These are phyloP conservation scores for Diospyros lotus DNA, from an alignment of 148 eudicot species.

Conservation along the genomic window DNA sequence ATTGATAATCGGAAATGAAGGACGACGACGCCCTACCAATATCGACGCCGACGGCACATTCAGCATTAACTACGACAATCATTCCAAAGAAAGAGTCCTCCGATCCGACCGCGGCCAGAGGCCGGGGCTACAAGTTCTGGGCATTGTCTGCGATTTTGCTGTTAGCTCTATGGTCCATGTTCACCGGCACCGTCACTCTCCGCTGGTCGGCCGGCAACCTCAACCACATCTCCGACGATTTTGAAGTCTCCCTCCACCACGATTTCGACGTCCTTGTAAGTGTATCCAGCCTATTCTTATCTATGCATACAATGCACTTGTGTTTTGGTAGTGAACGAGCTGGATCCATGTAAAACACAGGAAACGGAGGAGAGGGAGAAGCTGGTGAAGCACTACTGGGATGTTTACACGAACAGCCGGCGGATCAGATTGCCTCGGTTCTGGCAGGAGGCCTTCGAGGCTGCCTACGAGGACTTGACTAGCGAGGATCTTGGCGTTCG, in stretches of 20 bases:
- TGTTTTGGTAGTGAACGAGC: neutral
- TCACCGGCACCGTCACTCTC: constrained; percentile 89
- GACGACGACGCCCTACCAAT: constrained; percentile 53
- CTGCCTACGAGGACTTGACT: constrained; percentile 78
- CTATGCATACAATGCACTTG: neutral
- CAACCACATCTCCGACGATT: constrained; percentile 40
- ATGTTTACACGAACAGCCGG: constrained; percentile 63
- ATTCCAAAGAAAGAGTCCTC: constrained; percentile 32
- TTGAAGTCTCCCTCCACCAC: constrained; percentile 41
- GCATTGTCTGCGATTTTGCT: constrained; percentile 69
- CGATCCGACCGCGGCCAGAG: constrained; percentile 32
- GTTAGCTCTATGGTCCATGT: constrained; percentile 90
- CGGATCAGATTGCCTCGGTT: constrained; percentile 62
- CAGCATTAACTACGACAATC: constrained; percentile 22
- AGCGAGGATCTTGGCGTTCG: constrained; percentile 59
- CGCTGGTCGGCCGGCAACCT: constrained; percentile 76
- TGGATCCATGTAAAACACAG: constrained; percentile 30
- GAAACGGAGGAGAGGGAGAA: constrained; percentile 94
- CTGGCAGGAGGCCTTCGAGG: constrained; percentile 93
- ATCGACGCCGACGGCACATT: constrained; percentile 40
- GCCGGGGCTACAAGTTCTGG: constrained; percentile 82
- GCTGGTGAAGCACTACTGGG: constrained; percentile 90
- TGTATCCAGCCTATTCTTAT: neutral
- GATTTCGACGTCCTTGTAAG: constrained; percentile 82
- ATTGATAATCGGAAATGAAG: constrained; percentile 29